Base-by-base conservation (phyloP, 2,329 filamentous ascomycete genomes). In the Xylaria digitata region DNA sequence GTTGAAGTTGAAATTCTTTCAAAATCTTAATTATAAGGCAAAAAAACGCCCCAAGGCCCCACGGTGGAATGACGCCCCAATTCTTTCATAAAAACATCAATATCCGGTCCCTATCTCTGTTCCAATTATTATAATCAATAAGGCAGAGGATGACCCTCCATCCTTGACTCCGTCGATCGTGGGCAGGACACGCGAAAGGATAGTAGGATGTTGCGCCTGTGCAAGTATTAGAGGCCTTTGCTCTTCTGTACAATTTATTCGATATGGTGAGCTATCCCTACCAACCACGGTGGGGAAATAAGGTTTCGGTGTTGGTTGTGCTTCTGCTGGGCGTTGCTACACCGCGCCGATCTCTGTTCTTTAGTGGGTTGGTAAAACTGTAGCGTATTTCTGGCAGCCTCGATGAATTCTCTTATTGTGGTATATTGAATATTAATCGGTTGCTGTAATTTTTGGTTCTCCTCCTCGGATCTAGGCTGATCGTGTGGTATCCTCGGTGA, bases 71-170 rank as follows among this genome's bases (percentile, higher is more conserved):
- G 17, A n/a, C 26, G 53, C 19, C 7, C 57, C 0, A 21, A 6
- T 49, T 11, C 19, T 42, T 52, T 30, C 48, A 21, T n/a, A 37
- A 32, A 32, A 50, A 30, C 8, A 21, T 13, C 1, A 23, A 11
- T 13, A 48, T 2, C n/a, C 4, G 13, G 23, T 13, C n/a, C 32
- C 26, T n/a, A 23, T 46, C 26, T 45, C n/a, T 46, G 58, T 43
- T 26, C 57, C 15, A 26, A 52, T 34, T 37, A 59, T 42, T 49
- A 40, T 58, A 43, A 17, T 64, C 48, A 46, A 64, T 40, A n/a
- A 37, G 6, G 46, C 23, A 37, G 2, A 45, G 17, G 13, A 49
- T 32, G 21, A 43, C 21, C 15, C 48, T 26, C 11, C 7, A 30
- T 42, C 53, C 26, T 54, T 15, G 21, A 46, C 23, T 37, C 19